Percentiles rank a stretch among this genome's conserved stretches.
Conservation (phyloP, 1,139 yeast genomes). For the Hyphopichia wangnamkhiaoensis region DNA sequence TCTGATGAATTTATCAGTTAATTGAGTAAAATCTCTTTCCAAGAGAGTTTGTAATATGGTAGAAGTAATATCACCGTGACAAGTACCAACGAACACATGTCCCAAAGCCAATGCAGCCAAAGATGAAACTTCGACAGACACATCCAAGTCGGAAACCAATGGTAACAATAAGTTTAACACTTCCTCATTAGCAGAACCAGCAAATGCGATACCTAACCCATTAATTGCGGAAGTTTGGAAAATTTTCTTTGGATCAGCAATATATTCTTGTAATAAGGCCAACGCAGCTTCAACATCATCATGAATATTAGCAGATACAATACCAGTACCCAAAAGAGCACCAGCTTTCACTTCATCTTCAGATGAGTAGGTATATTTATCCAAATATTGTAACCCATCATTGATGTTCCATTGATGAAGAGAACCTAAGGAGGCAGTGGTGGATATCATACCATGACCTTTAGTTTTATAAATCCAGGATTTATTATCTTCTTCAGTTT, state of each 20-base stretch:
- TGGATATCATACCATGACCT: constrained; percentile 90
- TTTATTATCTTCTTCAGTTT: constrained; percentile 69
- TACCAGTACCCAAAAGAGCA: constrained; percentile 93
- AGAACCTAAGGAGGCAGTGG: constrained; percentile 91
- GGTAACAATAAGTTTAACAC: constrained; percentile 78
- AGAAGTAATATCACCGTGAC: constrained; percentile 91
- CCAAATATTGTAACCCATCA: constrained; percentile 87
- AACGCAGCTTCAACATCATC: constrained; percentile 95
- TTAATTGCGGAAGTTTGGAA: constrained; percentile 80
- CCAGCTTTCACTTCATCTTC: constrained; percentile 94
- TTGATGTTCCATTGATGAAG: constrained; percentile 89
- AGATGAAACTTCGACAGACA: constrained; percentile 76
- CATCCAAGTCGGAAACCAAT: constrained; percentile 77
- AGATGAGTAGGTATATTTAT: constrained; percentile 82
- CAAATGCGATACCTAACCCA: constrained; percentile 93
- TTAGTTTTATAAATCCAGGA: constrained; percentile 92
- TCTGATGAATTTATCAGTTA: constrained; percentile 83
- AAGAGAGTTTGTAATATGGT: constrained; percentile 86
- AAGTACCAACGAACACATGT: constrained; percentile 93
- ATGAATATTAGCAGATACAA: constrained; percentile 91
- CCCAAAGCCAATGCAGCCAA: constrained; percentile 92
- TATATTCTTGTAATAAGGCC: constrained; percentile 81
- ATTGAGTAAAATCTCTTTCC: constrained; percentile 78
- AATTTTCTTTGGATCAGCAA: constrained; percentile 49
- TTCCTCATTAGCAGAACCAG: constrained; percentile 90